A percentile compares a stretch with the other conserved stretches of the same genome.
Evolutionary conservation across 768 basidiomycete genomes (phyloP).

Genomic region (Chlorophyllum brunneum): DNA sequence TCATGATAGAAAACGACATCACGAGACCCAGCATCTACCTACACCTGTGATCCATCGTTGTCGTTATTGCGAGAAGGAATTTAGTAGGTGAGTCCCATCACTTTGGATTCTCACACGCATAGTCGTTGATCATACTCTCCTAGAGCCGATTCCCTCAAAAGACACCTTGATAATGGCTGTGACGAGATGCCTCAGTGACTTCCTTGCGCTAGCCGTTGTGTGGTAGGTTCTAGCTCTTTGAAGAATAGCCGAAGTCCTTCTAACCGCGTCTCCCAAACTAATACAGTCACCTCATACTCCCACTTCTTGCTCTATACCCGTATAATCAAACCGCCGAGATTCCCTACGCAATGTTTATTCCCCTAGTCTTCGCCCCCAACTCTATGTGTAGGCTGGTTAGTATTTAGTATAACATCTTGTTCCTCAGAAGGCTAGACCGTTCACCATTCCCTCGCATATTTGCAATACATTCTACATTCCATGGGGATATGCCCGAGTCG

Average conservation of each 20-base stretch:
- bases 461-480: constrained; percentile 6
- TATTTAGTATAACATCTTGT: background rate
- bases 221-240: constrained; percentile 14
- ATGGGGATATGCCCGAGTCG: constrained; percentile 7
- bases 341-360: constrained; percentile 1
- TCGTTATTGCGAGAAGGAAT: constrained; percentile 71
- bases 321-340: constrained; percentile 11
- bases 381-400: background rate
- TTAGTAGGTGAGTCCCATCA: constrained; percentile 51
- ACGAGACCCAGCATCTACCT: constrained; percentile 69
- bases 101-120: constrained; percentile 11
- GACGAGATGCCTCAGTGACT: constrained; percentile 49
- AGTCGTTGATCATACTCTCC: constrained; percentile 13
- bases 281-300: constrained; percentile 9
- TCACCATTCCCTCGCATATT: background rate
- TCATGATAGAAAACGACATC: constrained; percentile 80
- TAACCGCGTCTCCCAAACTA: constrained; percentile 6
- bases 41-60: constrained; percentile 66
- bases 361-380: constrained; percentile 2
- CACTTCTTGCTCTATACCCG: constrained; percentile 13
- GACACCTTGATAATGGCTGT: constrained; percentile 81
- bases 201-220: constrained; percentile 16
- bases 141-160: constrained; percentile 69
- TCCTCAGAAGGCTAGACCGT: constrained; percentile 5
- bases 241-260: background rate